Evolutionary conservation across 1,139 yeast genomes (phyloP).

Genomic region (Waltiozyma sp.): DNA sequence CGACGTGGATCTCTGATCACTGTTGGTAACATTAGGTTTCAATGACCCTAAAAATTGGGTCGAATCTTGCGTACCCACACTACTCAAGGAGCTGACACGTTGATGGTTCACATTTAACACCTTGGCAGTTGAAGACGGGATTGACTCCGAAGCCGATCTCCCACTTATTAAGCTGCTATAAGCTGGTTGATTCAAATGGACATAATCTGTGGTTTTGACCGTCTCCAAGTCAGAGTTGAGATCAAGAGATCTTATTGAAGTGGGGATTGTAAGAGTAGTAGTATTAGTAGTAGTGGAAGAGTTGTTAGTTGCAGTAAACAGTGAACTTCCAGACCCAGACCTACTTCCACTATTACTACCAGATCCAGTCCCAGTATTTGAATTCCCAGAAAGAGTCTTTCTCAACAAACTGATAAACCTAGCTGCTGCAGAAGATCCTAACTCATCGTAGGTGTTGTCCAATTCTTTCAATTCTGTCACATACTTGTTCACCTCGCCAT

Average conservation of each 20-base stretch:
- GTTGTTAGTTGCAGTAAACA: too few relatives aligned
- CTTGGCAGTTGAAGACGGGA: slow-evolving; percentile 19
- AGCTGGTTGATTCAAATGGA: slow-evolving; percentile 14
- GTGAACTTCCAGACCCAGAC: background rate
- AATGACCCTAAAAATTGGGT: background rate
- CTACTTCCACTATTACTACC: background rate
- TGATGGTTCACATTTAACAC: slow-evolving; percentile 4
- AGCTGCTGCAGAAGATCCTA: slow-evolving; percentile 31
- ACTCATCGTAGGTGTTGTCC: slow-evolving; percentile 21
- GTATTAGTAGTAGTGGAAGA: too few relatives aligned
- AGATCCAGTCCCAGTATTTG: background rate
- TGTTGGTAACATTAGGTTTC: background rate
- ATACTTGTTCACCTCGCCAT: slow-evolving; percentile 42
- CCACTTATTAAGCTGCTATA: slow-evolving; percentile 6
- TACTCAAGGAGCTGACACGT: background rate
- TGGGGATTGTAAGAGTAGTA: background rate
- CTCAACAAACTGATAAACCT: slow-evolving; percentile 45
- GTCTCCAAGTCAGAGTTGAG: slow-evolving; percentile 7
- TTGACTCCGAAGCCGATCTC: slow-evolving; percentile 15
- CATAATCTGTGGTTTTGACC: slow-evolving; percentile 1
- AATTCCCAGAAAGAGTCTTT: slow-evolving; percentile 26
- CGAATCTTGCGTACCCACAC: background rate
- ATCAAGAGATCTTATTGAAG: slow-evolving; percentile 2
- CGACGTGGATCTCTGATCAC: background rate
- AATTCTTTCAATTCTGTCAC: slow-evolving; percentile 36